Conservation (phyloP, 2,329 filamentous ascomycete genomes). For the Raffaelea albimanens region DNA sequence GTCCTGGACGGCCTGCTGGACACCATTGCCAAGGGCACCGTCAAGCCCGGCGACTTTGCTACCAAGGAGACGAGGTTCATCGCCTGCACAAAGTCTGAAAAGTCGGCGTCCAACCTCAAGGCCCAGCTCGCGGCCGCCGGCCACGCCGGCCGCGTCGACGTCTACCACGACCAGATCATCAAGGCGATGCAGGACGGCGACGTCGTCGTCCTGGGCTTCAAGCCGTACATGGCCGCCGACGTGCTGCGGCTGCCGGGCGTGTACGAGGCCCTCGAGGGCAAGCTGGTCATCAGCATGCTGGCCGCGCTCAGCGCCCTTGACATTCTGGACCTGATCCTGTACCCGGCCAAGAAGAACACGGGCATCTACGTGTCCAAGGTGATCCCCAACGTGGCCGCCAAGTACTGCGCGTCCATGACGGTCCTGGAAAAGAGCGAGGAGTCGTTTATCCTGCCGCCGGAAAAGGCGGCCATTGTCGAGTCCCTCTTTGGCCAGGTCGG, state of each 20-base stretch:
- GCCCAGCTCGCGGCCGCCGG: too few relatives aligned
- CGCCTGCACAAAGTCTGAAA: too few relatives aligned
- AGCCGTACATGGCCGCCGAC: slow-evolving; percentile 55
- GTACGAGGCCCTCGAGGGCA: slow-evolving; percentile 60
- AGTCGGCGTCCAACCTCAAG: too few relatives aligned
- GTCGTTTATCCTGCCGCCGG: slow-evolving; percentile 64
- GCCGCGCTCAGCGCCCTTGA: slow-evolving; percentile 84
- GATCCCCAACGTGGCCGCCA: slow-evolving; percentile 62
- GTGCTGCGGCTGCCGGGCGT: slow-evolving; percentile 60
- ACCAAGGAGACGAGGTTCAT: too few relatives aligned
- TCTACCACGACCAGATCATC: slow-evolving; percentile 25
- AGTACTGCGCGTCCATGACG: slow-evolving; percentile 60
- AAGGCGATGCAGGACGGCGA: slow-evolving; percentile 53
- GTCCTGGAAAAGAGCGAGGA: slow-evolving; percentile 76
- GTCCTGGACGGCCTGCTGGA: too few relatives aligned
- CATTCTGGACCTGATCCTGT: slow-evolving; percentile 87
- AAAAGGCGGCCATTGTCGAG: slow-evolving; percentile 64
- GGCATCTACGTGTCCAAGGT: slow-evolving; percentile 68
- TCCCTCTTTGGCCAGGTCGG: slow-evolving; percentile 74
- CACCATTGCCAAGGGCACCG: too few relatives aligned
- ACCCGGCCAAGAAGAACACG: slow-evolving; percentile 93
- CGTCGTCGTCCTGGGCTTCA: slow-evolving; percentile 55
- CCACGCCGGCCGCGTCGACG: too few relatives aligned
- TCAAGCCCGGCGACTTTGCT: too few relatives aligned
- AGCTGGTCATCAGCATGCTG: slow-evolving; percentile 89